These are phyloP conservation scores for Termitomyces titanicus DNA, from an alignment of 768 basidiomycete genomes.

Conservation along the genomic window DNA sequence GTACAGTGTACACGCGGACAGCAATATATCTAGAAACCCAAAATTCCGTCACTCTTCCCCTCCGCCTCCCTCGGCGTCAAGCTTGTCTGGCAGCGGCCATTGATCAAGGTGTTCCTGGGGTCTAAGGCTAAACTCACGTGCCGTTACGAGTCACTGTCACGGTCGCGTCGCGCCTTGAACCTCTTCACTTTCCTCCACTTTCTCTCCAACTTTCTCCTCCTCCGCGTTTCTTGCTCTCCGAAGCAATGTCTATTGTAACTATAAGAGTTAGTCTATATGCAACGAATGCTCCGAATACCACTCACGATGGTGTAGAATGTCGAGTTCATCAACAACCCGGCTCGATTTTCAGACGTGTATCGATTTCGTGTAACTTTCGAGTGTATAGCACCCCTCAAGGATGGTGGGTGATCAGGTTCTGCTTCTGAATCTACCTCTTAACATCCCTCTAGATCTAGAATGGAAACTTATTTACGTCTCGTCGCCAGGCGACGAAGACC, in stretches of 20 bases:
- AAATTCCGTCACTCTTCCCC: not conserved
- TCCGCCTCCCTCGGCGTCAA: not conserved
- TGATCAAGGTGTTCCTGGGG: conserved; percentile 5
- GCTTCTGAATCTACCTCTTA: not conserved
- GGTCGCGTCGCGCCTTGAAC: conserved; percentile 19
- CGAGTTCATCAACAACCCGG: conserved; percentile 91
- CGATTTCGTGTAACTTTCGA: conserved; percentile 96
- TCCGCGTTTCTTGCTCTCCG: conserved; percentile 1
- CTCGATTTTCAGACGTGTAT: conserved; percentile 87
- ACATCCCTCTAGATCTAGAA: conserved; percentile 70
- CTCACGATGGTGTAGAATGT: conserved; percentile 51
- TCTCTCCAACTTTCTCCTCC: too few relatives aligned
- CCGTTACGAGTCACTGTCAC: conserved; percentile 5
- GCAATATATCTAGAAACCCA: not conserved
- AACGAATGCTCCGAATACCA: not conserved
- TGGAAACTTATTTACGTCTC: conserved; percentile 98
- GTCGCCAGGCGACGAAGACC: conserved; percentile 84
- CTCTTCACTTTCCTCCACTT: not conserved
- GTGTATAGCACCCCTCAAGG: conserved; percentile 86
- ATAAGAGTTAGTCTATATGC: conserved; percentile 47
- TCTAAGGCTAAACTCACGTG: conserved; percentile 11
- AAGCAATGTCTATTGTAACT: conserved; percentile 62
- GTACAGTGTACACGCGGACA: not conserved
- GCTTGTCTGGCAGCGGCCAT: not conserved
- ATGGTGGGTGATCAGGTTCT: conserved; percentile 46